A percentile compares a stretch with the other conserved stretches of the same genome.
These are phyloP conservation scores for Gastrolobium villosum DNA, from an alignment of 306 rosid species.

Conservation along the genomic window DNA sequence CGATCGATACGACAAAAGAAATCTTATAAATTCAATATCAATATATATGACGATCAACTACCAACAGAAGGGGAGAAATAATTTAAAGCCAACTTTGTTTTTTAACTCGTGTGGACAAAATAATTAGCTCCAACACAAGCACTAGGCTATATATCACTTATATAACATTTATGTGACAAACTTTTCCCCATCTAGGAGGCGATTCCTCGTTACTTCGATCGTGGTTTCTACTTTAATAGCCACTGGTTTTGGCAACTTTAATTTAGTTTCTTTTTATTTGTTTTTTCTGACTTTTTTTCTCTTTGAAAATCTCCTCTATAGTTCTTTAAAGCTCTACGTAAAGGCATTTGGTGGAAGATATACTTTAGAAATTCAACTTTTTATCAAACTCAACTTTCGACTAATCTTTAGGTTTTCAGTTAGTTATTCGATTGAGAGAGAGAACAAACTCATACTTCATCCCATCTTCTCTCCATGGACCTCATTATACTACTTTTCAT, in stretches of 20 bases:
- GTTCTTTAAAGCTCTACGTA: not conserved
- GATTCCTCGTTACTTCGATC: not conserved
- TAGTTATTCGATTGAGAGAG: not conserved
- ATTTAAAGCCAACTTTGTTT: slow-evolving; percentile 4
- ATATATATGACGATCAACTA: not conserved
- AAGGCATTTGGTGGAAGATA: not conserved
- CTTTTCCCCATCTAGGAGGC: not conserved
- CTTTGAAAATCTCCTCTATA: not conserved
- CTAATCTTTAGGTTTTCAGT: not conserved
- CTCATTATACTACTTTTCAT: no score
- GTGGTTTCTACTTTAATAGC: slow-evolving; percentile 1
- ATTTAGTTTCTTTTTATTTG: not conserved
- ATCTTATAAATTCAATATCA: not conserved
- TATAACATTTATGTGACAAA: not conserved
- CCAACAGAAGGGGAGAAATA: not conserved
- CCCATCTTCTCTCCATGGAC: no score
- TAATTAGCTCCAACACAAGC: not conserved
- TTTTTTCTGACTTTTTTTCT: not conserved
- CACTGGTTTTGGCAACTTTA: slow-evolving; percentile 27
- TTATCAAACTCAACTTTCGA: not conserved
- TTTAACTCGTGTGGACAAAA: not conserved
- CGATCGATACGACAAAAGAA: not conserved
- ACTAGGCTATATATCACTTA: not conserved
- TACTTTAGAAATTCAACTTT: not conserved
- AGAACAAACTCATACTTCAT: not conserved